Evolutionary conservation across 306 rosid species (phyloP), one percentile per base, ranked within the genome.

Genomic region (Dryas alaskensis): DNA sequence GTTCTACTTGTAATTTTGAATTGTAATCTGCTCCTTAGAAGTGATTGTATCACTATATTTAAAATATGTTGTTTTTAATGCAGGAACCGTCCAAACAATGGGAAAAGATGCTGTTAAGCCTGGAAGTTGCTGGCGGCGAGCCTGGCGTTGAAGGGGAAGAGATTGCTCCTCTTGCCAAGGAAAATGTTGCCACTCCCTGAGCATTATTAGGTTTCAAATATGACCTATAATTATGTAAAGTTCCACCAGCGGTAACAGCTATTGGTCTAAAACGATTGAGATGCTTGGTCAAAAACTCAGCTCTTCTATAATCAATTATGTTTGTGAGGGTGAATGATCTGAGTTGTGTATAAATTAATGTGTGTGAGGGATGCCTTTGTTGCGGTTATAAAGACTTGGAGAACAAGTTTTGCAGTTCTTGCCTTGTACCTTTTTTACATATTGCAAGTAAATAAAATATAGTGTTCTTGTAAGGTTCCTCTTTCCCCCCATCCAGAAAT

Each of bases 21-120:
- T 65, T 54, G 11, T 69, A 42, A 16, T 25, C 49, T 27, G 22
- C 7, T 45, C 69, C 22, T 46, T 25, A 2, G 19, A 55, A 72
- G 66, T 22, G 59, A 6, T 17, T 4, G 40, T 22, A 27, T 11
- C 48, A 31, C 19, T 25, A 11, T 14, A 40, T 9, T 8, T 48
- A 12, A 53, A 51, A 60, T 27, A 10, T 11, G 11, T 40, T 62
- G 22, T 63, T 43, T 72, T 60, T 77, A 63, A 76, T 73, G 60
- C 92, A 94, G 99, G 89, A 71, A 40, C 99, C 99, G 47, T 85
- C 99, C 7, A 87, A 81, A 78, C 80, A 40, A 61, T 94, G 99
- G 99, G 99, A 92, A 68, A 82, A 80, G 67, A 48, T 85, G 58
- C 77, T 94, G 66, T 55, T 94, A 84, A 79, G 86, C 83, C 77